Conservation (phyloP, 768 basidiomycete genomes). For the Melanogaster broomeanus region DNA sequence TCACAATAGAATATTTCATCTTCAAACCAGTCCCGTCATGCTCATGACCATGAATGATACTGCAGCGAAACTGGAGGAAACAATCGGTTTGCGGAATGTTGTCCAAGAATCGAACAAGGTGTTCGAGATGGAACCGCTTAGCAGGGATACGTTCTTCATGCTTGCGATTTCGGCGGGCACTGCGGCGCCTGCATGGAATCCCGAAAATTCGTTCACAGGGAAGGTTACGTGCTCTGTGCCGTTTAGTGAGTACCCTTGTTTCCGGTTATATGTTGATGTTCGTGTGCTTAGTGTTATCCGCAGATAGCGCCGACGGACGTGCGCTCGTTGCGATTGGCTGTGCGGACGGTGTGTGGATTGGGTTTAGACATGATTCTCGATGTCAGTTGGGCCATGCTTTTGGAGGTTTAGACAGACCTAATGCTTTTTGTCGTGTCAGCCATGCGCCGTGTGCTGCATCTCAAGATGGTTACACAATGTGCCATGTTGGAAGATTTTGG, state of each 20-base stretch:
- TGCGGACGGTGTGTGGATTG: constrained; percentile 95
- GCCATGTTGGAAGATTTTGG: constrained; percentile 97
- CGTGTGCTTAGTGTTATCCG: constrained; percentile 9
- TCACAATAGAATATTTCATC: too few species aligned
- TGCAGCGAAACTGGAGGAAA: constrained; percentile 88
- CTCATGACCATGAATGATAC: too few species aligned
- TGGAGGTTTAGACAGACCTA: not conserved
- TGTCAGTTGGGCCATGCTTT: constrained; percentile 45
- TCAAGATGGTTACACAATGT: constrained; percentile 93
- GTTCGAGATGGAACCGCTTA: constrained; percentile 90
- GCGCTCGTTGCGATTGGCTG: constrained; percentile 92
- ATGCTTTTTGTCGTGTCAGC: constrained; percentile 44
- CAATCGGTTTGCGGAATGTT: constrained; percentile 77
- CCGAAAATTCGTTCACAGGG: constrained; percentile 72
- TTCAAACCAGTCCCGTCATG: too few species aligned
- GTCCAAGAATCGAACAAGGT: constrained; percentile 95
- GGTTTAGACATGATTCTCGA: constrained; percentile 83
- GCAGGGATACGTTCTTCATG: constrained; percentile 84
- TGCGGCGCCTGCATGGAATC: constrained; percentile 56
- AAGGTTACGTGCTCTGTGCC: constrained; percentile 96
- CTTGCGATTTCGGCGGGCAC: constrained; percentile 58
- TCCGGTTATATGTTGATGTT: not conserved
- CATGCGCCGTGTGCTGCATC: constrained; percentile 88
- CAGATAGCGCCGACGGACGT: constrained; percentile 82
- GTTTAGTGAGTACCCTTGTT: constrained; percentile 56